phyloP scores from a whole-genome alignment of 2,329 filamentous ascomycete species.

The Cordyceps farinosa region DNA sequence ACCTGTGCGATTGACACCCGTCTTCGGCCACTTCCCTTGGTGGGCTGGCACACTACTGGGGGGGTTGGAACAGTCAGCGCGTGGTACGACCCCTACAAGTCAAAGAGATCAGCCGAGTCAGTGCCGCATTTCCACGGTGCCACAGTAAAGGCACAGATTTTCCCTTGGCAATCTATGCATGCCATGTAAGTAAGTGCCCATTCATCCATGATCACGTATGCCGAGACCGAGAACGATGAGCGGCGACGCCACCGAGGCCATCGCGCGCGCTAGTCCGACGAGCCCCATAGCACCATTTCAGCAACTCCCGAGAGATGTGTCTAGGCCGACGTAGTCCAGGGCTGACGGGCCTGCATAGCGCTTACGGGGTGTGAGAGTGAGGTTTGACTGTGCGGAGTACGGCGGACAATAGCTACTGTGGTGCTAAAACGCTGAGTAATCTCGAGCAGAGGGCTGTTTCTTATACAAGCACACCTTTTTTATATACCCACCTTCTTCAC shows the following conservation, averaged over 20 bases:
- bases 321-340: not conserved
- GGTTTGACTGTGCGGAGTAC: not conserved
- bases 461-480: too few relatives aligned
- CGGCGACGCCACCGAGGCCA: not conserved
- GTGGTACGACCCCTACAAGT: not conserved
- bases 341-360: constrained; percentile 1
- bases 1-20: not conserved
- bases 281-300: not conserved
- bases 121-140: not conserved
- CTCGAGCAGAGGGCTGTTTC: too few relatives aligned
- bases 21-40: not conserved
- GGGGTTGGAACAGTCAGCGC: not conserved
- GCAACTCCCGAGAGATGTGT: not conserved
- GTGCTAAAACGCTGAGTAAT: too few relatives aligned
- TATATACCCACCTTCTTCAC: too few relatives aligned
- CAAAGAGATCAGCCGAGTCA: not conserved
- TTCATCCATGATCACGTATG: not conserved
- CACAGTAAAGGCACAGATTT: not conserved
- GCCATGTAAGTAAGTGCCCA: not conserved
- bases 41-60: not conserved
- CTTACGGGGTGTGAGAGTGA: constrained; percentile 2
- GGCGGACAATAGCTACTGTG: too few relatives aligned
- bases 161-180: not conserved
- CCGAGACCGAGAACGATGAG: not conserved
- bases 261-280: not conserved